A percentile compares a stretch with the other conserved stretches of the same genome.
Conservation (phyloP, 2,329 filamentous ascomycete genomes). For the Coniosporium tulheliwenetii region DNA sequence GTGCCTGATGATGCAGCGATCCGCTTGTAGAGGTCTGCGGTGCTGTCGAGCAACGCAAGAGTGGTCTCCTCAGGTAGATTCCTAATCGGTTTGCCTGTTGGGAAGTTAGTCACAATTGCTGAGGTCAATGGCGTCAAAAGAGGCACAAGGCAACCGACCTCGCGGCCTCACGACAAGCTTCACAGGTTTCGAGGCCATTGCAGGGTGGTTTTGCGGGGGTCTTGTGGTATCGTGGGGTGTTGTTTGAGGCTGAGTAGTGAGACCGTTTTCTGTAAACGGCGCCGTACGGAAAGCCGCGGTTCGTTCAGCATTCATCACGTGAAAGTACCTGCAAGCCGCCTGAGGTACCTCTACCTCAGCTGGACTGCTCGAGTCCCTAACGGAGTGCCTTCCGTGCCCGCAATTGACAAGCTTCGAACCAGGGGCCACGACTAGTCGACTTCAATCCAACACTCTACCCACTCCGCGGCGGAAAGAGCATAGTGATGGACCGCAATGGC, state of each 20-base stretch:
- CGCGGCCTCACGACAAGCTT: constrained; percentile 28
- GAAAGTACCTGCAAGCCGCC: too few species aligned
- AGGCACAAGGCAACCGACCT: constrained; percentile 15
- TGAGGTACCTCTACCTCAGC: too few species aligned
- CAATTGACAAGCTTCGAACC: too few species aligned
- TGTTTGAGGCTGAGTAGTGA: background rate
- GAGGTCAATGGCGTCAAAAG: background rate
- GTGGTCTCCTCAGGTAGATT: constrained; percentile 41
- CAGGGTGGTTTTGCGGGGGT: background rate
- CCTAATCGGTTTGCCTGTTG: constrained; percentile 44
- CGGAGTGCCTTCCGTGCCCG: too few species aligned
- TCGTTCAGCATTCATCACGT: too few species aligned
- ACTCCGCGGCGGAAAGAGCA: too few species aligned
- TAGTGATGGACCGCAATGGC: too few species aligned
- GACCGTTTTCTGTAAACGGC: too few species aligned
- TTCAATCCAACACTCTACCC: too few species aligned
- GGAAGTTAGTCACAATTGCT: background rate
- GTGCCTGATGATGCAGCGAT: constrained; percentile 38
- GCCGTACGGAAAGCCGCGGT: too few species aligned
- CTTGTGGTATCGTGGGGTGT: background rate
- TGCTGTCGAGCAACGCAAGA: constrained; percentile 33
- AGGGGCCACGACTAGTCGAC: too few species aligned
- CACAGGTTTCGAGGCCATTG: constrained; percentile 27
- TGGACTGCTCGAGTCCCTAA: too few species aligned
- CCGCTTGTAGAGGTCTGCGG: constrained; percentile 39